Evolutionary conservation across 2,329 filamentous ascomycete species (phyloP), one percentile per base, ranked within the genome.

Genomic region (Alternaria brassicae): DNA sequence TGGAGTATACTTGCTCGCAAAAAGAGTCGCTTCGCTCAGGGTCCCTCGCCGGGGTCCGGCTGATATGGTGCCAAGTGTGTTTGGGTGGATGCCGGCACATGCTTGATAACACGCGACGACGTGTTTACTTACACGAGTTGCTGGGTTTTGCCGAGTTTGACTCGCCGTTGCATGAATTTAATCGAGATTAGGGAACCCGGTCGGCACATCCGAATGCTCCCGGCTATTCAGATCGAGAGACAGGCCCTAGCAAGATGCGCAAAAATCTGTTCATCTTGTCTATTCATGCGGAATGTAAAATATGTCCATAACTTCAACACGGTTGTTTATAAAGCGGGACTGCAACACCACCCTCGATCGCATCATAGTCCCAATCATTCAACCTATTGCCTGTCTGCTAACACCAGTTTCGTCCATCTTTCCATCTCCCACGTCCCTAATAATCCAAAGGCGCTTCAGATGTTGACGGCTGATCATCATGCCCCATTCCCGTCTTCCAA

Each of bases 41-140:
- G 56, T 64, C 59, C 53, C 55, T 42, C 58, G 51, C 45, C 50
- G 41, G 9, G 17, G 47, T 40, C 23, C 34, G 50, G 37, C 37
- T 52, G 37, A 60, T 52, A 25, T 52, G 21, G 50, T 59, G 59
- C 56, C 58, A 62, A 60, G 62, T 53, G 56, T 34, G 25, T 57
- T 50, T 54, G 48, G 49, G 50, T 48, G 48, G 53, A 32, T 47
- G 23, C 27, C 17, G 37, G 30, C 47, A 34, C 53, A 56, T 60
- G 53, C 54, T 37, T 19, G 34, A 30, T 52, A 37, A 36, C 39
- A 6, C 37, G 50, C 42, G 19, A 54, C 12, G 34, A 45, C 56
- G 34, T 41, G 36, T 42, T 51, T 51, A 25, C 13, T 25, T 25
- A 7, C 15, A 53, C 51, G n/a, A 15, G 36, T 37, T 41, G 36